Evolutionary conservation across 2,329 filamentous ascomycete genomes (phyloP), one percentile per base, ranked within the genome.

Genomic region (Colletotrichum sp.): DNA sequence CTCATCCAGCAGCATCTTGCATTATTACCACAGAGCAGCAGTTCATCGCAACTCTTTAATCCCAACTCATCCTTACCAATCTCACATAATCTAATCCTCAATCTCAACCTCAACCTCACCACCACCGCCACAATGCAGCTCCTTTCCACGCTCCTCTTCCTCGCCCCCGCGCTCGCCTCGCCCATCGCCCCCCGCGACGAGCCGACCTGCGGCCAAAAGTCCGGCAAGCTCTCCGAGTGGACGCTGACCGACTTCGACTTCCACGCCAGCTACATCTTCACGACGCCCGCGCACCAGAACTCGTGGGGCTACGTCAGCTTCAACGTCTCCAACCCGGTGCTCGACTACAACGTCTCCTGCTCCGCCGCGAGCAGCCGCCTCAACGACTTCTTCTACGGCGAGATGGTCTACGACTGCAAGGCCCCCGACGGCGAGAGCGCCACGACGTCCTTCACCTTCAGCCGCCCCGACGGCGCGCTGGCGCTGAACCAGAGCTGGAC

Each of bases 221-320:
- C 81, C 9, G 68, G 66, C 44, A 68, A 75, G 34, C 65, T 81
- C 64, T 63, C 36, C 9, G 61, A 76, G 11, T 90, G 89, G 88
- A 82, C 80, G 1, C 78, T 90, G 59, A 78, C 83, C 62, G 80
- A 83, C 80, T 89, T 91, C 75, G 85, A 87, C 80, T 90, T 84
- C 84, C 86, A 88, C 80, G 86, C 86, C n/a, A 85, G 83, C 13
- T 89, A 87, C 81, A 81, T 83, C 80, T 90, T 89, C 84, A 84
- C 84, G 19, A 90, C 88, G 3, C 89, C 89, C 0, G 83, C 89
- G 5, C 89, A 91, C 82, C 88, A 90, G 77, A 88, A 87, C 80
- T 85, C 85, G 3, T 85, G 82, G 81, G 89, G 89, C 65, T 84
- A 85, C 75, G 85, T 88, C 77, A 84, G 83, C 80, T 91, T 91